Conservation (phyloP, 139 green algal species). For the Penium margaritaceum region DNA sequence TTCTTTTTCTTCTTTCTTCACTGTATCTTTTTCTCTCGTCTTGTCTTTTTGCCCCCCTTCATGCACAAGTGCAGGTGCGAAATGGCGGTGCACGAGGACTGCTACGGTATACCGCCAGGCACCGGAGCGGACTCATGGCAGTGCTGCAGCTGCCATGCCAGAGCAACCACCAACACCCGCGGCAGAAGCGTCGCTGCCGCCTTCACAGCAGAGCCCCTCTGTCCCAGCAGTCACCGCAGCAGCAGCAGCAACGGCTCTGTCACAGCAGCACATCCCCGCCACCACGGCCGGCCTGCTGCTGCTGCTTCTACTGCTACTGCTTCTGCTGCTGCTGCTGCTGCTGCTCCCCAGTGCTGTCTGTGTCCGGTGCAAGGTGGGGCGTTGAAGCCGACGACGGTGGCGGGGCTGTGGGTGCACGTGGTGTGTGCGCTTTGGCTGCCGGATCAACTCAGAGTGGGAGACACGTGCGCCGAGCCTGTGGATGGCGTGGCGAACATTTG, state of each 20-base stretch:
- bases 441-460: too few species aligned
- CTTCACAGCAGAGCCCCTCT: too few species aligned
- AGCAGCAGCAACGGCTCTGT: background rate
- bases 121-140: background rate
- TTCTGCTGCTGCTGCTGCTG: too few species aligned
- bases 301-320: too few species aligned
- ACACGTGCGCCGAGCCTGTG: too few species aligned
- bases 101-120: conserved; percentile 25
- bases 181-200: too few species aligned
- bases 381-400: conserved; percentile 30
- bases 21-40: background rate
- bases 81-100: conserved; percentile 38
- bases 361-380: conserved; percentile 23
- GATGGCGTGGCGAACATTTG: too few species aligned
- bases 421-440: conserved; percentile 1
- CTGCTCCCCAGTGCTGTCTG: conserved; percentile 3
- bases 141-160: background rate
- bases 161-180: background rate
- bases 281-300: too few species aligned
- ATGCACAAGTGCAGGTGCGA: conserved; percentile 26
- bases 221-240: background rate
- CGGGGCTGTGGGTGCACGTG: background rate
- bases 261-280: too few species aligned
- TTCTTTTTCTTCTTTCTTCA: background rate
- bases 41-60: background rate